Evolutionary conservation across 805 yeast species (phyloP), one percentile per base, ranked within the genome.

Genomic region (Barnettozyma vustinii): DNA sequence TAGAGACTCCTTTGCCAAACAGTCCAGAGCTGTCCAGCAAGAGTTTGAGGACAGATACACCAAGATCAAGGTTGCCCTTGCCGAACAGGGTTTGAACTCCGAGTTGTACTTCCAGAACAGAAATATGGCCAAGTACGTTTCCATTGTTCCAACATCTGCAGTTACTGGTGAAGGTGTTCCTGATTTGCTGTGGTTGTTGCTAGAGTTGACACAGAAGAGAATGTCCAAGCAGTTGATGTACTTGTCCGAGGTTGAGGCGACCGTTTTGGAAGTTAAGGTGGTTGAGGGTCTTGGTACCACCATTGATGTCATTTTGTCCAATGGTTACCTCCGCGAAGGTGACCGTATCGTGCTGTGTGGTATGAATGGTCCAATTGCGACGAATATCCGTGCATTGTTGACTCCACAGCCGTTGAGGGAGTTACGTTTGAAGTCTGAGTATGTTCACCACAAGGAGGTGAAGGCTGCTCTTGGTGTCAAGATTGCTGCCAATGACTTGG

Each of bases 81-180:
- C 98, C 53, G 99, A 94, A 74, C 99, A 94, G 73, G 98, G 99
- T 63, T 83, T 94, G 75, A 94, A 94, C 75, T 87, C 98, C 49
- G 99, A 95, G 72, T 78, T 94, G 56, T 94, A 94, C 71, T 94
- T 77, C 87, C 88, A 92, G 70, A 94, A 94, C 79, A 87, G 85
- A 70, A 94, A 92, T 74, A 73, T 92, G 79, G 73, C 97, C 49
- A 89, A 90, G 68, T 89, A 84, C 63, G 99, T 94, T 48, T 90
- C 97, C 35, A 86, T 94, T 61, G 96, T 94, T 41, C 99, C 99
- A 60, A 94, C 99, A 18, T 92, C 98, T 54, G 99, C 99, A 48
- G 95, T 91, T 41, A 91, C 97, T 13, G 99, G 99, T 69, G 99
- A 94, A 73, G 99, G 99, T 87, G 95, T 94, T 60, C 99, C 99